Evolutionary conservation across 2,329 filamentous ascomycete species (phyloP).

Genomic region (Trichophyton mentagrophytes): DNA sequence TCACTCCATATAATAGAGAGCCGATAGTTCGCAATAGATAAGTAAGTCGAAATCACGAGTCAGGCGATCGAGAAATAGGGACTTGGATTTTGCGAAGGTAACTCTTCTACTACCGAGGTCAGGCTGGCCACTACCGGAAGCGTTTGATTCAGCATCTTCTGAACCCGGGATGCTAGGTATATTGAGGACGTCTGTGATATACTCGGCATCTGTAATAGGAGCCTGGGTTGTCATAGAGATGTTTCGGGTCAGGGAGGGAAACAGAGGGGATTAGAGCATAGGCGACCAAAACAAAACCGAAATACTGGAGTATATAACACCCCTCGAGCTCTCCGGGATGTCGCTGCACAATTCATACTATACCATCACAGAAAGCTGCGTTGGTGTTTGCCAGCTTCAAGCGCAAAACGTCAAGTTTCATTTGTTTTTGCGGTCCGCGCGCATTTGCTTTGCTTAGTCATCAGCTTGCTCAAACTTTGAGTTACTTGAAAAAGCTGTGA

Average conservation of each 20-base stretch:
- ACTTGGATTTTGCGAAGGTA: slow-evolving; percentile 29
- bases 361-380: background rate
- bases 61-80: slow-evolving; percentile 42
- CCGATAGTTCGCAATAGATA: slow-evolving; percentile 49
- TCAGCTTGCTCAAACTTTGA: background rate
- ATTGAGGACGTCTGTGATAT: slow-evolving; percentile 35
- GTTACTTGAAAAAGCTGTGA: background rate
- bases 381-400: background rate
- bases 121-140: slow-evolving; percentile 7
- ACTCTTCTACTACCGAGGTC: slow-evolving; percentile 15
- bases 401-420: background rate
- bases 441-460: background rate
- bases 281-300: background rate
- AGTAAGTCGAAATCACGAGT: slow-evolving; percentile 46
- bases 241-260: background rate
- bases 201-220: slow-evolving; percentile 35
- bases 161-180: slow-evolving; percentile 19
- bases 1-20: slow-evolving; percentile 53
- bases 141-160: slow-evolving; percentile 6
- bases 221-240: slow-evolving; percentile 36
- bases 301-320: background rate
- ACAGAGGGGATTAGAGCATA: background rate
- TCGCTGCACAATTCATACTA: background rate
- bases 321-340: background rate
- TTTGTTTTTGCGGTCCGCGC: background rate